Percentiles rank a stretch among this genome's conserved stretches.
phyloP scores from a whole-genome alignment of 208 protist genomes.

The Acanthamoeba divionensis region DNA sequence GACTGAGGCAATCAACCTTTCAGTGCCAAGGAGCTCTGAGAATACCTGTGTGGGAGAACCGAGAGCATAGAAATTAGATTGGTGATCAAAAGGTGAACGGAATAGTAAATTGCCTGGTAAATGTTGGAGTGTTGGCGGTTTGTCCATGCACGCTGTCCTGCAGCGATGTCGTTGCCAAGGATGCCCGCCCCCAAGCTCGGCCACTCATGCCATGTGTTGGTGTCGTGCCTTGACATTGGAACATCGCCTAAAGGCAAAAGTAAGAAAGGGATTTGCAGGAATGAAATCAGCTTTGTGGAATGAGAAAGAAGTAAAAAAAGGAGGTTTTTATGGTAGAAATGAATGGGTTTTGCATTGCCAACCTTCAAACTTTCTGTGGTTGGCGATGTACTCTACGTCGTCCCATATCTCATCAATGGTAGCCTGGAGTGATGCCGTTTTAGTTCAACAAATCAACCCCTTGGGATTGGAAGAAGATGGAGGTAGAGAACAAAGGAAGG shows the following conservation, averaged over 20 bases:
- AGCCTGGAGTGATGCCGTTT: neutral
- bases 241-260: neutral
- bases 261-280: too few relatives aligned
- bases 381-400: neutral
- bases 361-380: neutral
- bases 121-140: slow-evolving; percentile 13
- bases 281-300: too few relatives aligned
- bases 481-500: neutral
- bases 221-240: neutral
- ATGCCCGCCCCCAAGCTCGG: neutral
- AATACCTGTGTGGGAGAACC: too few relatives aligned
- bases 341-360: too few relatives aligned
- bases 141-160: neutral
- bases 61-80: too few relatives aligned
- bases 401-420: slow-evolving; percentile 39
- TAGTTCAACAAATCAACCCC: too few relatives aligned
- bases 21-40: neutral
- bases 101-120: too few relatives aligned
- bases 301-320: too few relatives aligned
- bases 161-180: slow-evolving; percentile 1
- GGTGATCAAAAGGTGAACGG: too few relatives aligned
- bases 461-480: neutral
- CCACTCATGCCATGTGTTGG: neutral
- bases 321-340: too few relatives aligned
- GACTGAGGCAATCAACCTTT: neutral